phyloP scores from a whole-genome alignment of 257 asterid genomes.

The Scutellaria galericulata region DNA sequence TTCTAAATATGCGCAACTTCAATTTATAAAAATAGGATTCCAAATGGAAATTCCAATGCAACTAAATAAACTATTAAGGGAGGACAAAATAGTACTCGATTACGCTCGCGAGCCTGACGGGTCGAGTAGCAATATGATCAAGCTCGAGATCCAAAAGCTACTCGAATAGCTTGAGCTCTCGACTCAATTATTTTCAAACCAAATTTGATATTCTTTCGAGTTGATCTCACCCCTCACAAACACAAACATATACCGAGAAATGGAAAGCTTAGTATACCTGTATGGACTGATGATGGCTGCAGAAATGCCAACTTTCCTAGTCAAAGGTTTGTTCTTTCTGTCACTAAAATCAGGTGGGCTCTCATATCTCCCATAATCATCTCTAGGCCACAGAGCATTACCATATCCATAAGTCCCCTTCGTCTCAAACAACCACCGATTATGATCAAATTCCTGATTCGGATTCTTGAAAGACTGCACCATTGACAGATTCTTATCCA shows the following conservation, averaged over 20 bases:
- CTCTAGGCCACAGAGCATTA: slow-evolving; percentile 91
- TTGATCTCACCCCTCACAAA: background rate
- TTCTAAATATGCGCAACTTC: too few species aligned
- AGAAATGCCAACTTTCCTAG: slow-evolving; percentile 79
- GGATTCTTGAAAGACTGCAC: slow-evolving; percentile 89
- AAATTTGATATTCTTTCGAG: too few species aligned
- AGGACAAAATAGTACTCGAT: too few species aligned
- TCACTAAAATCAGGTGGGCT: slow-evolving; percentile 80
- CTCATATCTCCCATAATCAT: slow-evolving; percentile 62
- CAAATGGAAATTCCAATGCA: too few species aligned
- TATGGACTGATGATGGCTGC: slow-evolving; percentile 90
- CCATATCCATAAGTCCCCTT: slow-evolving; percentile 99
- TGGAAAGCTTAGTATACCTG: slow-evolving; percentile 48
- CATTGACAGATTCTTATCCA: slow-evolving; percentile 79
- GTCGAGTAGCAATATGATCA: too few species aligned
- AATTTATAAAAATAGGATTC: too few species aligned
- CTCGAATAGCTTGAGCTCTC: too few species aligned
- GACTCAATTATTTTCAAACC: too few species aligned
- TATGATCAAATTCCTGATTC: slow-evolving; percentile 84
- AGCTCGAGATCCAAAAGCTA: too few species aligned
- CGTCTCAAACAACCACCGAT: slow-evolving; percentile 88
- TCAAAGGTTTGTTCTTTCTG: slow-evolving; percentile 79
- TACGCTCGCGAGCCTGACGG: too few species aligned
- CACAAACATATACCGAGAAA: background rate
- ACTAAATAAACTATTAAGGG: too few species aligned